phyloP scores from a whole-genome alignment of 805 yeast species.

The Kodamaea lidongshanica region DNA sequence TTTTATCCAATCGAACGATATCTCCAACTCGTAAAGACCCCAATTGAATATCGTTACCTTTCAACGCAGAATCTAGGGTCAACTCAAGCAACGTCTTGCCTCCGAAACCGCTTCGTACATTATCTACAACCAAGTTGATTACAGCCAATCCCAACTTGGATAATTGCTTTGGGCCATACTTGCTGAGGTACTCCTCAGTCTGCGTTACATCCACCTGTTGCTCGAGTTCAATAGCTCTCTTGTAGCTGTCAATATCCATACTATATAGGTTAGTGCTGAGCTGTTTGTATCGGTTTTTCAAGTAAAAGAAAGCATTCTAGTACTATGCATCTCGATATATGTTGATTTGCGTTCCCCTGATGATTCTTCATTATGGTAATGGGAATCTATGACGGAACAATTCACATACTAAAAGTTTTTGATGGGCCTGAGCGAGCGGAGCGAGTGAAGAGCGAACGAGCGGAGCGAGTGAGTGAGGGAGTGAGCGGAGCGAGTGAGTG shows the following conservation, averaged over 20 bases:
- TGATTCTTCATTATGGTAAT: slow-evolving; percentile 9
- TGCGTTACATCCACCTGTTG: slow-evolving; percentile 30
- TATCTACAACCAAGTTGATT: slow-evolving; percentile 54
- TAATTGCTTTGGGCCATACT: slow-evolving; percentile 55
- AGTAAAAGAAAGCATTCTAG: slow-evolving; percentile 11
- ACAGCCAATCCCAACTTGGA: slow-evolving; percentile 71
- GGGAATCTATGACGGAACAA: no score
- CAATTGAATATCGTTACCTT: slow-evolving; percentile 27
- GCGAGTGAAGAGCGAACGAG: no score
- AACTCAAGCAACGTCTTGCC: slow-evolving; percentile 69
- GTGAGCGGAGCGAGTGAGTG: no score
- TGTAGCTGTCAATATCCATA: slow-evolving; percentile 13
- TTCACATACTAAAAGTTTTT: no score
- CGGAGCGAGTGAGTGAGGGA: no score
- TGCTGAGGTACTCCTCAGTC: slow-evolving; percentile 27
- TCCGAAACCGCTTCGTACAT: slow-evolving; percentile 69
- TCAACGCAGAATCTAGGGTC: slow-evolving; percentile 45
- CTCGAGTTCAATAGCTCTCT: slow-evolving; percentile 32
- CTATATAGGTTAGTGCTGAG: no score
- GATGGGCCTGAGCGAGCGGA: no score
- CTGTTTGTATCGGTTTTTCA: slow-evolving; percentile 28
- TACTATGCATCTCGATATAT: slow-evolving; percentile 25
- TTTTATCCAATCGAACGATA: slow-evolving; percentile 56
- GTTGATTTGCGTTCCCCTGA: slow-evolving; percentile 8
- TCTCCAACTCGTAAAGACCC: slow-evolving; percentile 71